Conservation (phyloP, 2,329 filamentous ascomycete genomes). For the Cercospora beticola region DNA sequence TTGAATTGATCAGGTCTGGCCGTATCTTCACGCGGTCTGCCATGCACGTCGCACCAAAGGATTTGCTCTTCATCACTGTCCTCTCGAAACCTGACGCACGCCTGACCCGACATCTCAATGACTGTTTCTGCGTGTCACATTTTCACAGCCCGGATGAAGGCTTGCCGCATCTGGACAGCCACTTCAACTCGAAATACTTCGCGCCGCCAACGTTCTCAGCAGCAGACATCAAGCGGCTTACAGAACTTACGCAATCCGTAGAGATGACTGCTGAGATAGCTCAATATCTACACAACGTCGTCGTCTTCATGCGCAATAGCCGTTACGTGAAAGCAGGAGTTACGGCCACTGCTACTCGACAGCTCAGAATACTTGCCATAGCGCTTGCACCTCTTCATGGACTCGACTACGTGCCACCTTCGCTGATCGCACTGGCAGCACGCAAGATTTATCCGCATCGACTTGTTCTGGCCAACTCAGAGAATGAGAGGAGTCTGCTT, state of each 20-base stretch:
- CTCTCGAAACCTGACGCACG: constrained; percentile 39
- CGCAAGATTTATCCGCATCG: constrained; percentile 87
- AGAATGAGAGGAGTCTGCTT: constrained; percentile 81
- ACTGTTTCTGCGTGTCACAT: constrained; percentile 85
- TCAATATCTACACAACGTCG: constrained; percentile 82
- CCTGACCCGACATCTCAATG: constrained; percentile 58
- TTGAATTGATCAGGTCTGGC: constrained; percentile 74
- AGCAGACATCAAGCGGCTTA: constrained; percentile 58
- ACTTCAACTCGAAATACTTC: constrained; percentile 32
- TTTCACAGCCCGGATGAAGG: constrained; percentile 73
- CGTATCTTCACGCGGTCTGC: constrained; percentile 74
- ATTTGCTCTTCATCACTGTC: constrained; percentile 79
- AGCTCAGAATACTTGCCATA: constrained; percentile 59
- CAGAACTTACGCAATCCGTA: constrained; percentile 58
- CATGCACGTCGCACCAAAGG: constrained; percentile 70
- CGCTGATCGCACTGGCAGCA: constrained; percentile 76
- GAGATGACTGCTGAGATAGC: constrained; percentile 72
- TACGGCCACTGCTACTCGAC: constrained; percentile 72
- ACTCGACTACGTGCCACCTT: constrained; percentile 77
- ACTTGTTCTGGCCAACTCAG: constrained; percentile 66
- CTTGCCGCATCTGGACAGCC: constrained; percentile 69
- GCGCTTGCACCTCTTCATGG: constrained; percentile 79
- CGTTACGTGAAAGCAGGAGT: constrained; percentile 78
- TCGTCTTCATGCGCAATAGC: constrained; percentile 83
- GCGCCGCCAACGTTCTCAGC: constrained; percentile 22